Conservation (phyloP, 2,329 filamentous ascomycete species). For the Talaromyces sp. region DNA sequence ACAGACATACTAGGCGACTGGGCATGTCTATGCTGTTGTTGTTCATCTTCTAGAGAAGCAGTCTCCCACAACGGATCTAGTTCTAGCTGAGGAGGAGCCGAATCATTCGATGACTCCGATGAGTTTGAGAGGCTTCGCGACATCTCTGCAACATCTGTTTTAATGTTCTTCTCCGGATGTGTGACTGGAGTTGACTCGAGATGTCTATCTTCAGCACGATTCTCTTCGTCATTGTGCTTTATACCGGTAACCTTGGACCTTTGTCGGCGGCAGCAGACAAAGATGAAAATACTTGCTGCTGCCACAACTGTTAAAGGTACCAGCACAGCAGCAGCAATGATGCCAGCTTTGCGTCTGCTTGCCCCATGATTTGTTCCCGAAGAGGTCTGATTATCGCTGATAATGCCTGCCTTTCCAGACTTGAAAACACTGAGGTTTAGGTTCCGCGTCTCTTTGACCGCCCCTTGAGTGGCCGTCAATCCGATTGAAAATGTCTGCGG, state of each 20-base stretch:
- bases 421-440: slow-evolving; percentile 40
- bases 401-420: slow-evolving; percentile 16
- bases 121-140: slow-evolving; percentile 17
- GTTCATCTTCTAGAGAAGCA: slow-evolving; percentile 22
- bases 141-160: slow-evolving; percentile 18
- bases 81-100: slow-evolving; percentile 32
- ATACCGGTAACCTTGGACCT: slow-evolving; percentile 21
- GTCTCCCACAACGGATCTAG: slow-evolving; percentile 30
- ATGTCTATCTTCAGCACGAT: background rate
- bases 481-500: slow-evolving; percentile 39
- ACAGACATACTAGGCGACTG: background rate
- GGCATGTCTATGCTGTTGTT: slow-evolving; percentile 13
- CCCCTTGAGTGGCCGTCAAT: slow-evolving; percentile 40
- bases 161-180: background rate
- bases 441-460: slow-evolving; percentile 37
- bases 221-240: slow-evolving; percentile 18
- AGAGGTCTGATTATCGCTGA: slow-evolving; percentile 20
- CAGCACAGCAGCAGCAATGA: slow-evolving; percentile 35
- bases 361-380: slow-evolving; percentile 16
- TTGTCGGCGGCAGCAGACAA: slow-evolving; percentile 31
- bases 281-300: slow-evolving; percentile 28
- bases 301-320: slow-evolving; percentile 30
- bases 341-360: slow-evolving; percentile 30
- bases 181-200: background rate
- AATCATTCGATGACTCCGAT: slow-evolving; percentile 20